Evolutionary conservation across 495 filamentous ascomycete species (phyloP), one percentile per base, ranked within the genome.

Genomic region (Filosporella fistucella): DNA sequence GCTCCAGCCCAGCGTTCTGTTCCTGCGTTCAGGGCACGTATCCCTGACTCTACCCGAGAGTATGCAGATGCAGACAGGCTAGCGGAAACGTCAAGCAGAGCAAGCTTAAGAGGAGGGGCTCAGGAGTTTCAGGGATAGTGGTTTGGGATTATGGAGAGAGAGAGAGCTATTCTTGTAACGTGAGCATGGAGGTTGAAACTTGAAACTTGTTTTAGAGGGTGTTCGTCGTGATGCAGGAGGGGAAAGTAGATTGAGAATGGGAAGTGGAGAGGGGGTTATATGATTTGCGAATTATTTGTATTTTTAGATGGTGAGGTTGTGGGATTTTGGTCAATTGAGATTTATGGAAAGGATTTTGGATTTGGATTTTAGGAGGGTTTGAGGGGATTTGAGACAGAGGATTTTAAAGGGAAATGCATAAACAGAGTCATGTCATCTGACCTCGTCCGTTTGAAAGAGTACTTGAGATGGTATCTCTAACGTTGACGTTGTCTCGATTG

Each of bases 401-500:
- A 30, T 8, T 8, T 8, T 8, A n/a, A 30, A 30, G 28, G n/a
- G 28, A 30, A n/a, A 8, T n/a, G n/a, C 8, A 30, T n/a, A 30
- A n/a, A 8, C 28, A 30, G 28, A 30, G 28, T 30, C 28, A 30
- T 8, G 28, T 30, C 28, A 9, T 14, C 2, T 20, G 22, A 47
- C 35, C 11, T 3, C 13, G n/a, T 20, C 8, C 25, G 45, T 47
- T 47, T 47, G 45, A 35, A 22, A n/a, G 10, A 11, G 22, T 28
- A 42, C 36, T 41, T 40, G 26, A 29, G 46, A 33, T 33, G 38
- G 42, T 4, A 20, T 35, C 43, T 42, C 36, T 20, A 28, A 49
- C 46, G 36, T 49, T 49, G 46, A 42, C 46, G 26, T 24, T 36
- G 41, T 44, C 41, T 44, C 26, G 25, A 17, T 24, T 41, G 14